Percentiles rank a stretch among this genome's conserved stretches.
These are phyloP conservation scores for Ustilago cynodontis DNA, from an alignment of 1,284 basidiomycete species.

Conservation along the genomic window DNA sequence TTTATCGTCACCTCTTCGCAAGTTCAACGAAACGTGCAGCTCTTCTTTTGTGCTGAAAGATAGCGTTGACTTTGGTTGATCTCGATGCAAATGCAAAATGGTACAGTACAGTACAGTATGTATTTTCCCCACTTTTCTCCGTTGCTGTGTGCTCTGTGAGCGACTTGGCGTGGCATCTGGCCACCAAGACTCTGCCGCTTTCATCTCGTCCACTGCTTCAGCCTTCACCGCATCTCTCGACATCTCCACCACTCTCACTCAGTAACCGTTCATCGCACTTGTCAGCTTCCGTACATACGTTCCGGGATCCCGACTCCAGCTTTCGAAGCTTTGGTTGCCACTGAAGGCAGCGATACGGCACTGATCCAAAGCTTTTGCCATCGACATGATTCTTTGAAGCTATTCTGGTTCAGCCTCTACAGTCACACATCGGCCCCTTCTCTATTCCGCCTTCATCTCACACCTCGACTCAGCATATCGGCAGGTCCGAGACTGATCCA, in stretches of 20 bases:
- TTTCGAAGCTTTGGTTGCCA: constrained; percentile 6
- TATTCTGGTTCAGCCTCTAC: too few relatives aligned
- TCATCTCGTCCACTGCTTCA: neutral
- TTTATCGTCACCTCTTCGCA: constrained; percentile 2
- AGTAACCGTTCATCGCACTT: neutral
- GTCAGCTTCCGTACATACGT: neutral
- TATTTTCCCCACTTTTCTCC: constrained; percentile 15
- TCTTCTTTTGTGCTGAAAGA: neutral
- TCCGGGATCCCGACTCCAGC: too few relatives aligned
- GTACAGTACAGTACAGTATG: too few relatives aligned
- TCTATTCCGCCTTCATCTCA: neutral
- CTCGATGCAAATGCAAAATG: too few relatives aligned
- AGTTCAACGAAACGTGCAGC: neutral
- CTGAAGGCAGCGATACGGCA: neutral
- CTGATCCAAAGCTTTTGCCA: too few relatives aligned
- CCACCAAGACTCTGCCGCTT: constrained; percentile 1
- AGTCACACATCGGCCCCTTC: neutral
- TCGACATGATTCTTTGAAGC: neutral
- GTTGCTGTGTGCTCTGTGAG: constrained; percentile 1
- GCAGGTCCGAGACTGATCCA: constrained; percentile 2
- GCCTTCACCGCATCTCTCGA: neutral
- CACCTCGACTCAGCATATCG: constrained; percentile 4
- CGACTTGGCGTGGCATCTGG: neutral
- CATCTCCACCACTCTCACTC: neutral
- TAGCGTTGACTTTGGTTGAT: too few relatives aligned